Base-by-base conservation (phyloP, 495 filamentous ascomycete genomes). In the Xylaria cubensis region DNA sequence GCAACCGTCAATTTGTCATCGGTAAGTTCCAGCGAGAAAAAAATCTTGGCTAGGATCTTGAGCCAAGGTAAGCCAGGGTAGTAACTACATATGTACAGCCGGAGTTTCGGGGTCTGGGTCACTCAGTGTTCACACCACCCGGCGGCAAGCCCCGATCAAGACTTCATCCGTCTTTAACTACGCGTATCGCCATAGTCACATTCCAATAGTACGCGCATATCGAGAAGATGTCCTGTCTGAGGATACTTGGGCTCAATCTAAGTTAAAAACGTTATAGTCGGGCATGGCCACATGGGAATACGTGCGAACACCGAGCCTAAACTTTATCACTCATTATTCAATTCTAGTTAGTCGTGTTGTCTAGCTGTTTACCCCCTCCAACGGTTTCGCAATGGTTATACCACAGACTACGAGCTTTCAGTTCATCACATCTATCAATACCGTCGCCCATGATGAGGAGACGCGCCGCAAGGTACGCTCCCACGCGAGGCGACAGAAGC, bases 381-480 rank as follows among this genome's bases (percentile, higher is more conserved):
- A 41, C 59, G 17, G 34, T 59, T 72, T 50, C 70, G n/a, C 41
- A 48, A 72, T 65, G 70, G 70, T 67, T 67, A 72, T 53, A 42
- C 62, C 70, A 41, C 62, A 59, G 55, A 26, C 50, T 19, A 74
- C 75, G n/a, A 73, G 69, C 15, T 79, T 79, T 32, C 77, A 79
- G 41, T 79, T 79, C 74, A 79, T 79, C 39, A 79, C 77, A 51
- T 79, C 77, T 34, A 79, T 79, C 63, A 79, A 76, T 63, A 79
- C 77, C 13, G 77, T 79, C 44, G 72, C 73, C 55, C 77, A 76
- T 56, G 77, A 79, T 75, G 77, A 77, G n/a, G 77, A 79, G 64
- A 79, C 77, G 10, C 75, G 77, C 41, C 75, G 77, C 36, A 79
- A 71, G 34, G 77, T 79, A 44, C 75, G 77, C 26, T 79, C 77